phyloP scores from a whole-genome alignment of 1,139 yeast genomes.

The Kluyveromyces marxianus region DNA sequence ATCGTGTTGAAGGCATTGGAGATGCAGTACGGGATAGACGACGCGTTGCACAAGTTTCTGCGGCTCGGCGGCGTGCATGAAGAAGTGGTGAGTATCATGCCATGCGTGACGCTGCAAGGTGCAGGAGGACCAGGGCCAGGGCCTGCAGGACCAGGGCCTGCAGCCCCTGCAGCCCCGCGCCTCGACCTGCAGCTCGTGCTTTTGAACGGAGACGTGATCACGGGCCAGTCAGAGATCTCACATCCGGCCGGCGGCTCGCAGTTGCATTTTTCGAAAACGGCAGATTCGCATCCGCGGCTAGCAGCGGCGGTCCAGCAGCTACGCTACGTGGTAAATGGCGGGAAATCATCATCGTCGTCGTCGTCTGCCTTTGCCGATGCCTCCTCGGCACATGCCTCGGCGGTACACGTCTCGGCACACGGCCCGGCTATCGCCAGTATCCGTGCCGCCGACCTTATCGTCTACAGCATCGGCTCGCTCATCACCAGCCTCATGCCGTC shows the following conservation, averaged over 20 bases:
- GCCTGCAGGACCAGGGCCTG: neutral
- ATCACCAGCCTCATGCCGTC: conserved; percentile 84
- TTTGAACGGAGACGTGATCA: conserved; percentile 60
- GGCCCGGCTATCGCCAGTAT: conserved; percentile 3
- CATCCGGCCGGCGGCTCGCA: conserved; percentile 47
- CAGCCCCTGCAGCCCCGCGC: conserved; percentile 30
- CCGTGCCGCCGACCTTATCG: conserved; percentile 38
- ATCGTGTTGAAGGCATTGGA: conserved; percentile 82
- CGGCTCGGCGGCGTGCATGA: conserved; percentile 53
- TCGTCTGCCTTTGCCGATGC: neutral
- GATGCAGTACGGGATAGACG: conserved; percentile 47
- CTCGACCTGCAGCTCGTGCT: conserved; percentile 79
- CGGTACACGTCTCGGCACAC: conserved; percentile 4
- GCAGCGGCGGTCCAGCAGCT: conserved; percentile 1
- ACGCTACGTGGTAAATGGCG: conserved; percentile 6
- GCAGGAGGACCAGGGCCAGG: neutral
- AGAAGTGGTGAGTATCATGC: conserved; percentile 42
- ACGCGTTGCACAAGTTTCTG: conserved; percentile 70
- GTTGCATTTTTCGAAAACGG: conserved; percentile 2
- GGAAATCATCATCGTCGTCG: neutral
- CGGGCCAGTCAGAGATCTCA: conserved; percentile 94
- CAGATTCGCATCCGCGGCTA: neutral
- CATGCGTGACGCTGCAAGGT: conserved; percentile 77
- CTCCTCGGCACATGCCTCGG: conserved; percentile 7
- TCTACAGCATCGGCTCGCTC: conserved; percentile 80